phyloP scores from a whole-genome alignment of 306 rosid genomes.

The Lupinus albus region DNA sequence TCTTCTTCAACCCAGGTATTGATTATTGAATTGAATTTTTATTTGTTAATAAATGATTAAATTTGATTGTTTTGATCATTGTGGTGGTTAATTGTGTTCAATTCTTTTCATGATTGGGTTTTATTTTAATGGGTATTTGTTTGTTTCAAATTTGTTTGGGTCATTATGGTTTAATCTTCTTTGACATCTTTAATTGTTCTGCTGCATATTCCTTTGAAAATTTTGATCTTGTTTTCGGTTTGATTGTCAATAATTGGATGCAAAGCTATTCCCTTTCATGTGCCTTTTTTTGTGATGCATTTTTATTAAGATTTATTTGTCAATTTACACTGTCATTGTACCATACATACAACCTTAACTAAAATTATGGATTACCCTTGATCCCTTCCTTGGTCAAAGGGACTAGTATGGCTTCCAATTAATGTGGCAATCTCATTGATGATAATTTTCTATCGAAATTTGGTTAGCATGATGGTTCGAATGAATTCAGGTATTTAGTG shows the following conservation, averaged over 20 bases:
- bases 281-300: constrained; percentile 29
- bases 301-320: constrained; percentile 24
- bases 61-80: not conserved
- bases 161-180: constrained; percentile 3
- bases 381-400: not conserved
- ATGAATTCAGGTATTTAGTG: not conserved
- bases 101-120: not conserved
- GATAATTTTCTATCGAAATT: not conserved
- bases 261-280: constrained; percentile 22
- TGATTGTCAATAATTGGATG: constrained; percentile 1
- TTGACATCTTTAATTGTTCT: not conserved
- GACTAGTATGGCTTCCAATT: not conserved
- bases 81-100: not conserved
- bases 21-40: not conserved
- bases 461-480: constrained; percentile 28
- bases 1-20: constrained; percentile 37
- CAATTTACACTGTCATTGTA: not conserved
- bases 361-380: not conserved
- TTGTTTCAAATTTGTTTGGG: constrained; percentile 10
- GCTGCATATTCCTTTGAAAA: not conserved
- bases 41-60: not conserved
- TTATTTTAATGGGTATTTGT: not conserved
- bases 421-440: not conserved
- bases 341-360: not conserved
- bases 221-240: not conserved